Evolutionary conservation across 2,329 filamentous ascomycete genomes (phyloP), one percentile per base, ranked within the genome.

Genomic region (Diplodia corticola): DNA sequence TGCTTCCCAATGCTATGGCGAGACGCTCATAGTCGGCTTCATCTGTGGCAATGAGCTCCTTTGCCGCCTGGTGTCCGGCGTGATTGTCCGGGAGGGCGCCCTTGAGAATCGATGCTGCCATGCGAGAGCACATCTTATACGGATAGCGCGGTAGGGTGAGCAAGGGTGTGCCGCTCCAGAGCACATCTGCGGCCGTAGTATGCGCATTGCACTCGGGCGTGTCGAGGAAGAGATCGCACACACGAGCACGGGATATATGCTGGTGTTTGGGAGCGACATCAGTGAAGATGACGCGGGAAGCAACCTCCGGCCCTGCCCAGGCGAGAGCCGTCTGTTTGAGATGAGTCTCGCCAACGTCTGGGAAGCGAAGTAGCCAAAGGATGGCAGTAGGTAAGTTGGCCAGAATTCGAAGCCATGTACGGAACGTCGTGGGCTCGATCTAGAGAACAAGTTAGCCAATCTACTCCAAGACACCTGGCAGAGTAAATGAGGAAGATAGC

Each of bases 121-220:
- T 99, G 64, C 95, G 91, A 50, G 92, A 96, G 78, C 95, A 99
- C 95, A 99, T 99, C 79, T 99, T 99, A 80, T 97, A 97, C 60
- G 91, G 87, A 77, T 98, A 97, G 40, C 95, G 87, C 12, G 95
- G 93, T 33, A 95, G 83, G 0, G 95, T 99, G 30, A 99, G 83
- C 24, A 99, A 82, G 5, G 95, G 95, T 0, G 95, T 98, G 71
- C 93, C 96, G 63, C 91, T 96, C 95, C 95, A 99, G 6, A 99
- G 83, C 1, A 98, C 90, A 74, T 99, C 95, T 13, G 95, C 96
- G 1, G 95, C 95, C 1, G 95, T 99, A 0, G 95, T 99, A 77
- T 99, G 95, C 1, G 93, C 95, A 74, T 99, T 99, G 80, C 95
- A 99, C 78, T 99, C 95, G 1, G 95, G 93, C 0, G 95, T 99